Base-by-base conservation (phyloP, 2,329 filamentous ascomycete species). In the Sarocladiaceae sp. region DNA sequence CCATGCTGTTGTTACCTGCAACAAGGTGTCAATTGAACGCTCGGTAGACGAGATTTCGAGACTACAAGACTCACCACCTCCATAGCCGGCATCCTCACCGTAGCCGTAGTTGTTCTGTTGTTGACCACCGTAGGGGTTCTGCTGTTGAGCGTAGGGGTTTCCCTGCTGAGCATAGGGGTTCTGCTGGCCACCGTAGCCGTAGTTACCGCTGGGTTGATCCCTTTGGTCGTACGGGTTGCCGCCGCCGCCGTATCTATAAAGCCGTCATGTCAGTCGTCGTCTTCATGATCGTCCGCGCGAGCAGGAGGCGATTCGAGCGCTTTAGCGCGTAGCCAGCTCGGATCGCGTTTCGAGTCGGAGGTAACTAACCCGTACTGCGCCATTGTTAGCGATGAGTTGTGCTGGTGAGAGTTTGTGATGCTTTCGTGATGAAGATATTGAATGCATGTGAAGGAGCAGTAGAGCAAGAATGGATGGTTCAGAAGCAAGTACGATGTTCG, bases 151-250 rank as follows among this genome's bases (percentile, higher is more conserved):
- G 44, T 55, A 57, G 35, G 47, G 40, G 41, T 47, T 47, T 33
- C 42, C 43, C 35, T 45, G 45, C 16, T 47, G 35, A 31, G 48
- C 46, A 34, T 48, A 48, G 34, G 46, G 46, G 31, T 47, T 47
- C 26, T 48, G 49, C 26, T 49, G 41, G 35, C 55, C 58, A 21
- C 62, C 64, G 45, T 68, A 68, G 19, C 64, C 60, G 40, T 62
- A 63, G 37, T 62, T 64, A 43, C 58, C 58, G 41, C 52, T 53
- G 7, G 45, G 37, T 27, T 60, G 63, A 48, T 69, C 68, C 58
- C 72, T 67, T 56, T 82, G 67, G 56, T 80, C 77, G 55, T 76
- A 82, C 45, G 78, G 78, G 63, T 82, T 80, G 48, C 65, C 61
- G 53, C 64, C 64, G 46, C 66, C 68, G 50, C 73, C 70, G 67